Evolutionary conservation across 768 basidiomycete genomes (phyloP).

Genomic region (Crepidotus variabilis): DNA sequence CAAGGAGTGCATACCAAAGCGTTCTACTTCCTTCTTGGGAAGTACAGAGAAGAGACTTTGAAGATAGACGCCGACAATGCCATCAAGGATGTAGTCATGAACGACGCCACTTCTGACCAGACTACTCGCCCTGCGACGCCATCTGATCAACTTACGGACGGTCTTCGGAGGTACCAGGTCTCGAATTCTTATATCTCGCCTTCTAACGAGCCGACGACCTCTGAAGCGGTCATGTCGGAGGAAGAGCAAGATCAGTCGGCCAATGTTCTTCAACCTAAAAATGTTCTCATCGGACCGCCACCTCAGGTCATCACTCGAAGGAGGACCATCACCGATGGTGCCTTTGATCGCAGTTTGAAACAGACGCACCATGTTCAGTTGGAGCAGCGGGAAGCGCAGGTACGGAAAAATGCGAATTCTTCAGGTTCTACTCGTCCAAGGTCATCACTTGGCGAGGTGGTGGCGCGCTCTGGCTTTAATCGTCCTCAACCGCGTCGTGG

Average conservation of each 20-base stretch:
- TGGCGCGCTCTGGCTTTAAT: conserved; percentile 23
- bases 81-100: conserved; percentile 12
- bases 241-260: neutral
- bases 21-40: conserved; percentile 80
- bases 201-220: neutral
- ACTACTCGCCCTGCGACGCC: neutral
- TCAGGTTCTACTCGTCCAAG: conserved; percentile 13
- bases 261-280: neutral
- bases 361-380: neutral
- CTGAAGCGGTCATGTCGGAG: neutral
- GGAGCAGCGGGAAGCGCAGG: neutral
- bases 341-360: neutral
- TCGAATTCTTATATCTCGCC: neutral
- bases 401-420: neutral
- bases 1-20: conserved; percentile 78
- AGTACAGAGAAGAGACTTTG: conserved; percentile 61
- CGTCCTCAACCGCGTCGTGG: conserved; percentile 33
- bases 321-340: conserved; percentile 9
- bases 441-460: conserved; percentile 17
- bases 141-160: neutral
- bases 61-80: conserved; percentile 47
- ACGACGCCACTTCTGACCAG: neutral
- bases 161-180: neutral
- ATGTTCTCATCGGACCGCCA: neutral
- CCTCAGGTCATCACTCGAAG: neutral